Conservation (phyloP, 352 stramenopile species). For the Phytophthora melonis region DNA sequence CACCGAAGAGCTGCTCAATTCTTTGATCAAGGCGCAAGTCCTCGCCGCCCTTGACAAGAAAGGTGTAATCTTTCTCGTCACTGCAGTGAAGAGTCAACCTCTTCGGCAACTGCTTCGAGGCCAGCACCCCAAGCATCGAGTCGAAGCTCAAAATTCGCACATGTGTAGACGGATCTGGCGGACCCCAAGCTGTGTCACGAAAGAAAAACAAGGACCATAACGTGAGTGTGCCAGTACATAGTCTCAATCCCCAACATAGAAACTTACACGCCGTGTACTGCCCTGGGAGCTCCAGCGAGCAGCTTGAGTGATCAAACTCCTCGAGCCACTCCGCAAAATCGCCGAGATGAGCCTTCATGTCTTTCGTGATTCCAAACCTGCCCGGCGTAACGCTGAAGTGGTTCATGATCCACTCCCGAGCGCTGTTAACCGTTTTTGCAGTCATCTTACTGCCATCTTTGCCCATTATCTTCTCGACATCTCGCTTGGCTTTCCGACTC, state of each 20-base stretch:
- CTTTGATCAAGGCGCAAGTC: slow-evolving; percentile 92
- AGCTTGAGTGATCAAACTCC: slow-evolving; percentile 82
- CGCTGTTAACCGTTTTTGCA: slow-evolving; percentile 59
- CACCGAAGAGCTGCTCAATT: slow-evolving; percentile 93
- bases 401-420: slow-evolving; percentile 75
- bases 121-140: slow-evolving; percentile 78
- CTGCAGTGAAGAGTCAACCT: slow-evolving; percentile 83
- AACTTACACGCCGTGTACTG: slow-evolving; percentile 80
- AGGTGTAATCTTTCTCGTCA: slow-evolving; percentile 86
- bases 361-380: slow-evolving; percentile 76
- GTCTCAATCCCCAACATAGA: background rate
- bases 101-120: slow-evolving; percentile 89
- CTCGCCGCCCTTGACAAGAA: slow-evolving; percentile 92
- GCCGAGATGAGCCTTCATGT: slow-evolving; percentile 82
- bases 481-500: slow-evolving; percentile 54
- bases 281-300: slow-evolving; percentile 74
- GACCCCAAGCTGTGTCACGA: slow-evolving; percentile 67
- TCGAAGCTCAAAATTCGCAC: slow-evolving; percentile 80
- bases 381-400: slow-evolving; percentile 79
- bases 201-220: background rate
- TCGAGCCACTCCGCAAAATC: slow-evolving; percentile 90
- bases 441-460: slow-evolving; percentile 67
- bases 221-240: background rate
- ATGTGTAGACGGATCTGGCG: slow-evolving; percentile 71
- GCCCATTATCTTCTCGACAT: slow-evolving; percentile 81